phyloP scores from a whole-genome alignment of 2,329 filamentous ascomycete genomes.

The Sporothrix humicola region DNA sequence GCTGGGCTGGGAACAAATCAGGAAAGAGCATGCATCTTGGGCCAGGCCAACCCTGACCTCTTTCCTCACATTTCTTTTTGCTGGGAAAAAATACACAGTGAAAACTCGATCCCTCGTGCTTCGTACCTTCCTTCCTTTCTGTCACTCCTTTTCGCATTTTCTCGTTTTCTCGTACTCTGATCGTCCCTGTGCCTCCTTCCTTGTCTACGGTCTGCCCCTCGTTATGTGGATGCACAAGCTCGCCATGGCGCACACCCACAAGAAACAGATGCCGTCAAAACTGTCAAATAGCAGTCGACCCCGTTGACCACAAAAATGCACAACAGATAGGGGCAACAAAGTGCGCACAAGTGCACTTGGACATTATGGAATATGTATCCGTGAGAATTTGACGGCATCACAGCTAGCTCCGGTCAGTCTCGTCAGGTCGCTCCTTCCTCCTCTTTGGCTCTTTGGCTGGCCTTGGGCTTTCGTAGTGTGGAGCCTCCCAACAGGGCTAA shows the following conservation, averaged over 20 bases:
- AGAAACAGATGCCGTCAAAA: neutral
- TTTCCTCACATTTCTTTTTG: neutral
- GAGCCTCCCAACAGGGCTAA: conserved; percentile 6
- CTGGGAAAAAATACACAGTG: neutral
- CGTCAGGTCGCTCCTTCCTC: neutral
- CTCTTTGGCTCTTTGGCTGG: neutral
- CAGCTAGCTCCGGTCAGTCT: neutral
- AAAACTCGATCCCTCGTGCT: neutral
- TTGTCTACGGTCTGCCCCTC: neutral
- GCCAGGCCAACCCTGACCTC: neutral
- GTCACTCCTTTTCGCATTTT: neutral
- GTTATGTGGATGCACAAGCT: conserved; percentile 22
- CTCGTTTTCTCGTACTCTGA: neutral
- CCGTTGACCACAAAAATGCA: neutral
- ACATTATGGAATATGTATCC: neutral
- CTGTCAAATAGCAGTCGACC: too few relatives aligned
- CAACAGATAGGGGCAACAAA: neutral
- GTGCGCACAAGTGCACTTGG: neutral
- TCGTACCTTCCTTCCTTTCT: neutral
- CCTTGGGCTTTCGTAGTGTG: neutral
- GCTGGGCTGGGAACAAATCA: conserved; percentile 17
- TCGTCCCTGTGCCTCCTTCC: conserved; percentile 1
- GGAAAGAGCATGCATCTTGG: conserved; percentile 29
- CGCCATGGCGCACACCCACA: neutral
- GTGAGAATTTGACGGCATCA: neutral